Evolutionary conservation across 371 early-diverging fungal species (phyloP).

Genomic region (Apophysomyces variabilis): DNA sequence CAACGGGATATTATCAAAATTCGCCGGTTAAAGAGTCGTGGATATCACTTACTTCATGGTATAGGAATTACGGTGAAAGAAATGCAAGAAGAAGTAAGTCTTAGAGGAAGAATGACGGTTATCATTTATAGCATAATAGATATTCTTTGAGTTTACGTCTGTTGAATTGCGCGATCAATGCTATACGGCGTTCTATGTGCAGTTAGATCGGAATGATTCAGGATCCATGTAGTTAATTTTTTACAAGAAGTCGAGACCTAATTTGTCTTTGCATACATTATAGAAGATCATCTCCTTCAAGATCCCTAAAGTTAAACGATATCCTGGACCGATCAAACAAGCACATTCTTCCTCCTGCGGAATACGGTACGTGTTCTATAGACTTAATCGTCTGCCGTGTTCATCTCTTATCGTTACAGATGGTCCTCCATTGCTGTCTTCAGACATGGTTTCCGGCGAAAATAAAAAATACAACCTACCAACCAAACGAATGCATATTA

Average conservation of each 20-base stretch:
- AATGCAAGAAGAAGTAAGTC: conserved; percentile 39
- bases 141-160: conserved; percentile 47
- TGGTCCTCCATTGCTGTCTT: conserved; percentile 25
- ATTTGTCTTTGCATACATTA: background rate
- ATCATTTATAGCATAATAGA: conserved; percentile 17
- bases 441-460: background rate
- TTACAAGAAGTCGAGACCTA: background rate
- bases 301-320: conserved; percentile 24
- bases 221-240: background rate
- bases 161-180: conserved; percentile 34
- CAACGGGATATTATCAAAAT: conserved; percentile 39
- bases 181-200: conserved; percentile 27
- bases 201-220: background rate
- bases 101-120: background rate
- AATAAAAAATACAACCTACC: conserved; percentile 14
- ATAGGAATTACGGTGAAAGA: conserved; percentile 35
- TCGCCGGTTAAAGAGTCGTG: conserved; percentile 33
- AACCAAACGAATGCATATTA: conserved; percentile 68
- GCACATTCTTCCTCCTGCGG: conserved; percentile 36
- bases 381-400: background rate
- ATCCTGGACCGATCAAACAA: conserved; percentile 28
- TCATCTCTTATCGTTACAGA: conserved; percentile 6
- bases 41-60: conserved; percentile 38
- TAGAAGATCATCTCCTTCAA: background rate
- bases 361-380: conserved; percentile 29